These are phyloP conservation scores for Colletotrichum plurivorum DNA, from an alignment of 2,329 filamentous ascomycete genomes.

Conservation along the genomic window DNA sequence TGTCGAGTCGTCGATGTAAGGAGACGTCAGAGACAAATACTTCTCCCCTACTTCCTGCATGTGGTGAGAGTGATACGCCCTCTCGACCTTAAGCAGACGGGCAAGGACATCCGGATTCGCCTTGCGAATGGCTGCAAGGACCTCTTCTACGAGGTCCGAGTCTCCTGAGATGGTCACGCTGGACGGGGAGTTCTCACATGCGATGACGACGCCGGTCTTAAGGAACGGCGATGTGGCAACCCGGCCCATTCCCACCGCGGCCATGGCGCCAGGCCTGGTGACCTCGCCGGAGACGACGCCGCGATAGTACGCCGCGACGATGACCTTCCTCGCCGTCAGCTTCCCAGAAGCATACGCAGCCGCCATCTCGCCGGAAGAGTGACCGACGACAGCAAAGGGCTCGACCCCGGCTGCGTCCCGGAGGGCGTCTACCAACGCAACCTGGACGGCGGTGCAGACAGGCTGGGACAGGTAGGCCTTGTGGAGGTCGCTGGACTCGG, in stretches of 20 bases:
- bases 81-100: slow-evolving; percentile 16
- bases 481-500: neutral
- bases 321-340: slow-evolving; percentile 52
- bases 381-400: slow-evolving; percentile 54
- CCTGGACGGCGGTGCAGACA: slow-evolving; percentile 54
- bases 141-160: slow-evolving; percentile 1
- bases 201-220: slow-evolving; percentile 4
- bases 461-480: slow-evolving; percentile 42
- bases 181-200: slow-evolving; percentile 20
- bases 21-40: slow-evolving; percentile 28
- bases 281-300: slow-evolving; percentile 27
- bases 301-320: slow-evolving; percentile 49
- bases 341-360: slow-evolving; percentile 58
- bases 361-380: slow-evolving; percentile 61
- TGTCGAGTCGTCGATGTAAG: neutral
- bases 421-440: slow-evolving; percentile 58
- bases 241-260: slow-evolving; percentile 13
- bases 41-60: slow-evolving; percentile 26
- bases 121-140: slow-evolving; percentile 38
- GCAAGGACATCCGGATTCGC: neutral
- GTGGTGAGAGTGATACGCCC: slow-evolving; percentile 29
- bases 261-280: slow-evolving; percentile 30
- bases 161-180: slow-evolving; percentile 26
- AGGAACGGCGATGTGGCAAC: neutral
- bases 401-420: slow-evolving; percentile 45